These are phyloP conservation scores for Astrothelium subdiscretum DNA, from an alignment of 495 filamentous ascomycete species.

Conservation along the genomic window DNA sequence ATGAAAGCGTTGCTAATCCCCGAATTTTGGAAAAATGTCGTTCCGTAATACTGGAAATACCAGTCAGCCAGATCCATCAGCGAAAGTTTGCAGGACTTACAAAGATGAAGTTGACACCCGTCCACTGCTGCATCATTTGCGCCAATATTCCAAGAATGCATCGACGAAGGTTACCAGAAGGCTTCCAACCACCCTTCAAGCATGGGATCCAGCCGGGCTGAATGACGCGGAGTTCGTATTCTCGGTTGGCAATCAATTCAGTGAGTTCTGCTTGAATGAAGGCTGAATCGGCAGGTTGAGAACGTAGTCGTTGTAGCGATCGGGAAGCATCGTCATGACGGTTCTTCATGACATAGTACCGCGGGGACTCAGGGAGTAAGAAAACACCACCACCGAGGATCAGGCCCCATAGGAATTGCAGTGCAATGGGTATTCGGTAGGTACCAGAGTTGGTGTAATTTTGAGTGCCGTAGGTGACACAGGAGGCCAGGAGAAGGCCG, in stretches of 20 bases:
- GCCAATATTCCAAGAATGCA: conserved; percentile 63
- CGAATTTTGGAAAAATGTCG: conserved; percentile 61
- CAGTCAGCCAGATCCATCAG: not conserved
- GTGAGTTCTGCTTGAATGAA: conserved; percentile 57
- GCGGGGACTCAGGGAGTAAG: conserved; percentile 40
- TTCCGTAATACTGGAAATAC: conserved; percentile 52
- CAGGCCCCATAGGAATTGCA: conserved; percentile 58
- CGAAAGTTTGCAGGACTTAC: not conserved
- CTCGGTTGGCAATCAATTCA: conserved; percentile 59
- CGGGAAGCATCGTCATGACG: conserved; percentile 38
- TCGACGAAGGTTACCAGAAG: conserved; percentile 56
- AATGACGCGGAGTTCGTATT: conserved; percentile 39
- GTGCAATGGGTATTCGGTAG: conserved; percentile 58
- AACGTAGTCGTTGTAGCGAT: conserved; percentile 38
- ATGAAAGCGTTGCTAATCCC: conserved; percentile 65
- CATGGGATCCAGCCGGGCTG: conserved; percentile 50
- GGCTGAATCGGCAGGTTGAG: conserved; percentile 47
- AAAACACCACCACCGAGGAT: conserved; percentile 48
- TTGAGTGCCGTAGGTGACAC: conserved; percentile 59
- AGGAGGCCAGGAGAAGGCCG: conserved; percentile 60
- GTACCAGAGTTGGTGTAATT: conserved; percentile 48
- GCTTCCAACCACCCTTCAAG: conserved; percentile 50
- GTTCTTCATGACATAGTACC: conserved; percentile 29
- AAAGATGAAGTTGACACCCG: conserved; percentile 89
- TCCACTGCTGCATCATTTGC: conserved; percentile 69